Base-by-base conservation (phyloP, 2,329 filamentous ascomycete species). In the Neurospora crassa region DNA sequence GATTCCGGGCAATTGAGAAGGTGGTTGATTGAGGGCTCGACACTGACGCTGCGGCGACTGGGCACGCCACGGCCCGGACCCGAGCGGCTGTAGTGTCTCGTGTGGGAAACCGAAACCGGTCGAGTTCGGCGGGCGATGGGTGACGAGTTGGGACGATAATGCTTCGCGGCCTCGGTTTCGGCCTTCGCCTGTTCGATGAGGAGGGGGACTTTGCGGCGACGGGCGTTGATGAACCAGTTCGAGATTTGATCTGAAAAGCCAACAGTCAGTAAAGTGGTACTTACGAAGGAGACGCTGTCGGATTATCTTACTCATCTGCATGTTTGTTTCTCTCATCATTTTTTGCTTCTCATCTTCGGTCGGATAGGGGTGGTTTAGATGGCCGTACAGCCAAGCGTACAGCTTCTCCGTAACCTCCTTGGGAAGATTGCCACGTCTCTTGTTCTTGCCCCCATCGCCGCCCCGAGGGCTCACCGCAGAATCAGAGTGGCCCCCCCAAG, bases 261-360 rank as follows among this genome's bases (percentile, higher is more conserved):
- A 71, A 68, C 68, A 73, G 73, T 77, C 74, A 76, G 74, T 68
- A 68, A 47, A 70, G 68, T 63, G 47, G 20, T 11, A 40, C 4
- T n/a, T 34, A 8, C 34, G 18, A 5, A 29, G 11, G 29, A 8
- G 10, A 37, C 16, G 45, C 12, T 11, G 1, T 63, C 53, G 14
- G 14, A 37, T 63, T 11, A 29, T 63, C 89, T 83, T 85, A 88
- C 91, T 94, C 83, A 96, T 90, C 70, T 92, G 91, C 40, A 97
- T 83, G 0, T 89, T 89, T 0, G 93, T 97, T 77, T 89, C 84
- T 67, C 87, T 86, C 85, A 94, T 93, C 68, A 97, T 85, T 72
- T 92, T 88, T 78, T 94, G 89, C 81, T 97, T 96, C 82, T 96
- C 91, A 74, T 96, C 92, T 79, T 96, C 92, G 5, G 90, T 94